Base-by-base conservation (phyloP, 306 rosid species). In the Cicer judaicum region DNA sequence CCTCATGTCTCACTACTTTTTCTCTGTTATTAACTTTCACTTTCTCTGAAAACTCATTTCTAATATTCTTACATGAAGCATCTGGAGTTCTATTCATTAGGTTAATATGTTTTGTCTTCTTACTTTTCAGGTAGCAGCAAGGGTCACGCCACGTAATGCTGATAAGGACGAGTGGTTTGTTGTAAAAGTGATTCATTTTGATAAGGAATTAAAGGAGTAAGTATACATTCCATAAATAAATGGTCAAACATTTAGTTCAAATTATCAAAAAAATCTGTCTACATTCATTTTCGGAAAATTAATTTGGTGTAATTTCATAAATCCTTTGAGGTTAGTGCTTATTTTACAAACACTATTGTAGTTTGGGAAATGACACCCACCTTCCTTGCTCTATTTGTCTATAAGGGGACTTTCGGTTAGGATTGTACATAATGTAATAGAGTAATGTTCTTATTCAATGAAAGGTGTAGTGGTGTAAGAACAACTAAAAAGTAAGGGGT, bases 141-240 rank as follows among this genome's bases (percentile, higher is more conserved):
- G 92, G 86, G 99, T 95, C 78, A 90, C 88, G 13, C 84, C 88
- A 69, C 89, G 88, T 63, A 95, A 91, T 81, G 89, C 92, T 76
- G 99, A 92, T 24, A 90, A 90, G 86, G 96, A 92, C 4, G 99
- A 95, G 84, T 95, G 98, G 98, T 78, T 95, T 80, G 90, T 95
- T 63, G 98, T 95, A 5, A 95, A 95, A 89, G 98, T 95, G 84
- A 86, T 88, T 60, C 96, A 90, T 84, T 95, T 95, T 78, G 98
- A 95, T 46, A 95, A 92, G 87, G 99, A 95, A 73, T 85, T 90
- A 76, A 95, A 82, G 78, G 92, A 87, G 99, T 95, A 87, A 86
- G 99, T 84, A 72, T 77, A 15, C 67, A 59, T 78, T 61, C 46
- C 49, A 21, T 70, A 56, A 8, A 15, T 75, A 21, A 18, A 7